Conservation (phyloP, 176 grass and related monocot genomes). For the Musa itinerans region DNA sequence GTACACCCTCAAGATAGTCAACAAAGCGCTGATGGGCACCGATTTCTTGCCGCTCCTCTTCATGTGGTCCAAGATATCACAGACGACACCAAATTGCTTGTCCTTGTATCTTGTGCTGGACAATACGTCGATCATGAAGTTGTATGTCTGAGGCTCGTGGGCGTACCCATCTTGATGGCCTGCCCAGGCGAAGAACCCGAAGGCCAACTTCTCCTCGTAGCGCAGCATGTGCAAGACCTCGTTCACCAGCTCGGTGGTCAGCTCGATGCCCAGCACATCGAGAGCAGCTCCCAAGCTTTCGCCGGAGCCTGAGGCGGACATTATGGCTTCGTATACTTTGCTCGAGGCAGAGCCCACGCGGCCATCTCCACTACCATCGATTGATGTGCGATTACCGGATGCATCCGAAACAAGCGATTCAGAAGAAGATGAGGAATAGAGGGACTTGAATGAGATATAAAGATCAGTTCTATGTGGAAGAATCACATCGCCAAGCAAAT, state of each 20-base stretch:
- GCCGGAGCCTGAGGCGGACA: constrained; percentile 10
- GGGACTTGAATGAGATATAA: not conserved
- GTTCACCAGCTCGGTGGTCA: constrained; percentile 53
- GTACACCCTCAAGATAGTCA: constrained; percentile 54
- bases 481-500: not conserved
- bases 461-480: not conserved
- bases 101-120: constrained; percentile 84
- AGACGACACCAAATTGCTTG: constrained; percentile 67
- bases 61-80: constrained; percentile 79
- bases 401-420: constrained; percentile 11
- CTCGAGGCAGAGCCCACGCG: not conserved
- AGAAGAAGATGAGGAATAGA: constrained; percentile 14
- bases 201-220: constrained; percentile 86
- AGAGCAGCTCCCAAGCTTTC: constrained; percentile 11
- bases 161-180: constrained; percentile 45
- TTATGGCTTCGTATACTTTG: constrained; percentile 29
- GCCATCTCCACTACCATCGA: constrained; percentile 5
- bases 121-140: constrained; percentile 77
- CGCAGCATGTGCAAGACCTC: constrained; percentile 60
- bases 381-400: constrained; percentile 1
- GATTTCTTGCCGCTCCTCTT: constrained; percentile 46
- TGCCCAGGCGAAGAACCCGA: constrained; percentile 75
- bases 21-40: constrained; percentile 43
- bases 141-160: constrained; percentile 56
- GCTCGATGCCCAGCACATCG: constrained; percentile 33